Percentiles rank a stretch among this genome's conserved stretches.
phyloP scores from a whole-genome alignment of 805 yeast species.

The Maudiozyma saulgeensis region DNA sequence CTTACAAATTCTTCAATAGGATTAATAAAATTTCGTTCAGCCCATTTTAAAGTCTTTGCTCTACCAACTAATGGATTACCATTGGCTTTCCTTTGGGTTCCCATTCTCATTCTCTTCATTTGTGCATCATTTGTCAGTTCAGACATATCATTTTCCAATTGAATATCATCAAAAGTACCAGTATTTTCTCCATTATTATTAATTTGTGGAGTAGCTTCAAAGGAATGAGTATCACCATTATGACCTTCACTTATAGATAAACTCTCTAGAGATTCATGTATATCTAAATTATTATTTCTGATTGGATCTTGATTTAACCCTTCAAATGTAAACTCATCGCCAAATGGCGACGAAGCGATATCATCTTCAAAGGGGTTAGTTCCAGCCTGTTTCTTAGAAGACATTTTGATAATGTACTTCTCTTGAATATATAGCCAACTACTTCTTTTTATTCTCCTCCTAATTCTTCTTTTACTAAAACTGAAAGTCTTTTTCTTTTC shows the following conservation, averaged over 20 bases:
- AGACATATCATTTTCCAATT: conserved; percentile 13
- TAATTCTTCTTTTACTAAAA: too few relatives aligned
- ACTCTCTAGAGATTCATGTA: conserved; percentile 1
- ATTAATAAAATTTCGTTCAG: conserved; percentile 28
- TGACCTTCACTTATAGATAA: neutral
- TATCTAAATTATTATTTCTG: conserved; percentile 1
- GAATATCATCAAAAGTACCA: conserved; percentile 21
- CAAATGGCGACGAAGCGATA: conserved; percentile 18
- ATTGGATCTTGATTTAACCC: conserved; percentile 1
- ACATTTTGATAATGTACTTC: neutral
- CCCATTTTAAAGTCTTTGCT: conserved; percentile 51
- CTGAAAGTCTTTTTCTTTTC: too few relatives aligned
- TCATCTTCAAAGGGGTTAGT: conserved; percentile 5
- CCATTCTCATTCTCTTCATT: conserved; percentile 81
- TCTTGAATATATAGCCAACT: neutral
- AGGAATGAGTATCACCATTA: conserved; percentile 17
- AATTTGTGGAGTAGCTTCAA: conserved; percentile 22
- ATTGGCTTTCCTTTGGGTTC: conserved; percentile 69
- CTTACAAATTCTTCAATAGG: conserved; percentile 24
- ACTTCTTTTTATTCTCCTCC: too few relatives aligned
- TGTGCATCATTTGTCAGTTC: conserved; percentile 8
- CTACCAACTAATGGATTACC: conserved; percentile 57
- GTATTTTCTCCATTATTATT: conserved; percentile 4
- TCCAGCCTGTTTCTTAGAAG: neutral
- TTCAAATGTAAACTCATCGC: conserved; percentile 23